Base-by-base conservation (phyloP, 306 rosid species). In the Lathyrus tuberosus region DNA sequence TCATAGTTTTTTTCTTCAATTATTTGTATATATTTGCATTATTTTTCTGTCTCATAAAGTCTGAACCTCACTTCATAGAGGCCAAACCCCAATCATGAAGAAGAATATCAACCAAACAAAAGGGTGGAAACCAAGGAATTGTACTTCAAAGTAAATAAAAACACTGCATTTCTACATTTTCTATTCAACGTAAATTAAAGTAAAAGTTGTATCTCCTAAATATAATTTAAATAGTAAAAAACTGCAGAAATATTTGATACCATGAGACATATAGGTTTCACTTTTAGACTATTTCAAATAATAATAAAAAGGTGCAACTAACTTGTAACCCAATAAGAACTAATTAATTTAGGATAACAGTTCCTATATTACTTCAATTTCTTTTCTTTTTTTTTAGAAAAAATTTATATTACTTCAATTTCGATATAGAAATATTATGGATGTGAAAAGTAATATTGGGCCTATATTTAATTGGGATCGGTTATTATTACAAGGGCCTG, bases 401-500 rank as follows among this genome's bases (percentile, higher is more conserved):
- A 26, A 26, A n/a, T n/a, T n/a, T 4, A 31, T 31, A 31, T 31
- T 31, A 31, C 35, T 31, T 31, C 35, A 31, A 31, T 31, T 31
- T 31, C 7, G 4, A 31, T 31, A 31, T 4, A 0, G 1, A 31
- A 31, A 31, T 31, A 31, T 3, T 4, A 31, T 31, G 35, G 47
- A 42, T 42, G 5, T 5, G 47, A 46, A 46, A 46, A 14, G 18
- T n/a, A n/a, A 46, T 5, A 5, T 46, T 47, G 22, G 53, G 52
- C 20, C 20, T 15, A 46, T 46, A 46, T n/a, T n/a, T n/a, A n/a
- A 46, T n/a, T 46, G 52, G 18, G 9, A 46, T 46, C 6, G 52
- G 18, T n/a, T 46, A 46, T 14, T 46, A 46, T 46, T 46, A 46
- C 18, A 46, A 46, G 52, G 52, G 52, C 52, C 52, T 46, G 52